Percentiles rank a stretch among this genome's conserved stretches.
Conservation (phyloP, 768 basidiomycete species). For the Flagelloscypha sp. region DNA sequence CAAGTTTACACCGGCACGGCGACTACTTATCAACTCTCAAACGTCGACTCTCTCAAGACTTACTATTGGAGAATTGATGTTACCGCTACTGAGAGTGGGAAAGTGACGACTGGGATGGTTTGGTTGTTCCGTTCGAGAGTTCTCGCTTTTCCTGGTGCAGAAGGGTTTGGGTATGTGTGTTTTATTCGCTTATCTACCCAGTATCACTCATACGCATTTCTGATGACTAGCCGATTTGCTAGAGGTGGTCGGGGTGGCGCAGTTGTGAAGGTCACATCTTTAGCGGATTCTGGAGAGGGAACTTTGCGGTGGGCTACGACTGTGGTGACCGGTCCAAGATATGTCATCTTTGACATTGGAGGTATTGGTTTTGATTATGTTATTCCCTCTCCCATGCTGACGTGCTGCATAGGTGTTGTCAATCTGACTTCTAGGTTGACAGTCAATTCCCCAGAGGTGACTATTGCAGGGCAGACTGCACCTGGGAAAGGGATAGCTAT, state of each 20-base stretch:
- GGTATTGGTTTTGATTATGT: not conserved
- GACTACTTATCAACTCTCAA: not conserved
- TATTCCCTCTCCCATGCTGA: no score
- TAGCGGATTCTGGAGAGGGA: not conserved
- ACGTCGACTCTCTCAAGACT: not conserved
- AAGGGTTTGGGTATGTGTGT: no score
- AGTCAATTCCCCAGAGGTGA: not conserved
- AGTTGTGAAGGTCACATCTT: not conserved
- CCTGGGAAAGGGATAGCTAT: slow-evolving; percentile 1
- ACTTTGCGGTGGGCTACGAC: not conserved
- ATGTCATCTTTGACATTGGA: not conserved
- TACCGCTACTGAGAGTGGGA: not conserved
- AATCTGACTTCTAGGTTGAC: not conserved
- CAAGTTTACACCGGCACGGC: no score
- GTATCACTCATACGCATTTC: no score
- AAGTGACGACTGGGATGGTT: not conserved
- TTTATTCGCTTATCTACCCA: no score
- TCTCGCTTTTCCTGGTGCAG: slow-evolving; percentile 1
- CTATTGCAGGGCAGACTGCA: not conserved
- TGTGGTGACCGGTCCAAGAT: not conserved
- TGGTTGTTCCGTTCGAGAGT: slow-evolving; percentile 1
- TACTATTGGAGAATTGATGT: slow-evolving; percentile 1
- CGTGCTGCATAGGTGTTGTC: not conserved
- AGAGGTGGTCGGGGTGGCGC: not conserved
- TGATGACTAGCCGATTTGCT: not conserved